Evolutionary conservation across 768 basidiomycete genomes (phyloP).

Genomic region (Xerocomellus intermedius): DNA sequence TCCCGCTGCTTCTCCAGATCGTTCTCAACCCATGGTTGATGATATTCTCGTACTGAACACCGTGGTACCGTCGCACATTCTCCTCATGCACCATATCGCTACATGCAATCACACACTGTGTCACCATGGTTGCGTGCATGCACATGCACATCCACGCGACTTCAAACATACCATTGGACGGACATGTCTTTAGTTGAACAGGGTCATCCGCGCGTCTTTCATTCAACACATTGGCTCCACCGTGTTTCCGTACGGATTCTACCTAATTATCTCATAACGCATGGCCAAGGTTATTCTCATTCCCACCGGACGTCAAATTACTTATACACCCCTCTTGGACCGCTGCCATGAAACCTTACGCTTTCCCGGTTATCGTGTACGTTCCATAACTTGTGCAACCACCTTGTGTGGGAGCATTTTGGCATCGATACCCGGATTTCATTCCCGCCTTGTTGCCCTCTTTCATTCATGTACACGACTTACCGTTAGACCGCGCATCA

Average conservation of each 20-base stretch:
- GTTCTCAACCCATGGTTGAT: conserved; percentile 88
- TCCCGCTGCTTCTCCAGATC: conserved; percentile 42
- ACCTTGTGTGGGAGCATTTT: neutral
- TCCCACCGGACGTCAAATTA: conserved; percentile 1
- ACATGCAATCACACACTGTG: neutral
- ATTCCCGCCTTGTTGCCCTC: conserved; percentile 17
- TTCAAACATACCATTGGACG: neutral
- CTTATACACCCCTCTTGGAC: conserved; percentile 11
- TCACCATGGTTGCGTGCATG: neutral
- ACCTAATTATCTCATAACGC: conserved; percentile 20
- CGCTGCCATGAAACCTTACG: conserved; percentile 4
- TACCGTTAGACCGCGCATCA: neutral
- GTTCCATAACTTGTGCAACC: neutral
- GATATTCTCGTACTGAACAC: conserved; percentile 64
- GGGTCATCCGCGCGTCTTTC: neutral
- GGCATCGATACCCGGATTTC: conserved; percentile 1
- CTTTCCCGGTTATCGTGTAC: neutral
- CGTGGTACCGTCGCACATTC: neutral
- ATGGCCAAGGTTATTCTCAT: neutral
- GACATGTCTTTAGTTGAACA: conserved; percentile 14
- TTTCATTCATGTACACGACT: neutral
- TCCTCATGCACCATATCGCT: conserved; percentile 7
- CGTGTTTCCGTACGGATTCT: neutral
- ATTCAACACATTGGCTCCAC: neutral
- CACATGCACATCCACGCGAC: neutral